These are phyloP conservation scores for Viola pubescens DNA, from an alignment of 441 rosid species.

Conservation along the genomic window DNA sequence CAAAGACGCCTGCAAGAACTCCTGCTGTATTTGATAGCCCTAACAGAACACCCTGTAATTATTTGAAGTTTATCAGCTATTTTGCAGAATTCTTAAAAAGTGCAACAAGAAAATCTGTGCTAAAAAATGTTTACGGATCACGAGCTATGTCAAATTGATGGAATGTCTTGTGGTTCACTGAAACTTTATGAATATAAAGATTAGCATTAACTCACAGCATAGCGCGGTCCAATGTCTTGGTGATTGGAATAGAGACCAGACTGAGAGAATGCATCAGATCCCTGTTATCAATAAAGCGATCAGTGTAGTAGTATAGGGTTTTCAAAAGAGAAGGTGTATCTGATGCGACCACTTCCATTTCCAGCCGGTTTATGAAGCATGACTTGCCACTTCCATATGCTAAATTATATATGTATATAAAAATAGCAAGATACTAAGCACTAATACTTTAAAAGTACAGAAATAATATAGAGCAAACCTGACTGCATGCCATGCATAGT, in stretches of 20 bases:
- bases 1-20: slow-evolving; percentile 95
- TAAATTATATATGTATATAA: background rate
- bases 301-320: slow-evolving; percentile 1
- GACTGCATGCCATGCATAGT: slow-evolving; percentile 98
- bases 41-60: slow-evolving; percentile 80
- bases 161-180: background rate
- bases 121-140: background rate
- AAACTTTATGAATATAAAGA: background rate
- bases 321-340: slow-evolving; percentile 6
- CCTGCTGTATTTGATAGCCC: slow-evolving; percentile 97
- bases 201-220: slow-evolving; percentile 55
- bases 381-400: background rate
- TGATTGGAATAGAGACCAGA: slow-evolving; percentile 98
- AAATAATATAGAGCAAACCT: slow-evolving; percentile 41
- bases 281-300: slow-evolving; percentile 44
- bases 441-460: background rate
- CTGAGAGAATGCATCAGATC: slow-evolving; percentile 95
- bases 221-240: slow-evolving; percentile 97
- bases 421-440: background rate
- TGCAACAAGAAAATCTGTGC: background rate
- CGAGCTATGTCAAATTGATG: background rate
- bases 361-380: slow-evolving; percentile 1
- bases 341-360: background rate
- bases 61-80: slow-evolving; percentile 13
- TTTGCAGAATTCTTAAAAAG: background rate